Base-by-base conservation (phyloP, 176 grass and related monocot genomes). In the Musa beccarii region DNA sequence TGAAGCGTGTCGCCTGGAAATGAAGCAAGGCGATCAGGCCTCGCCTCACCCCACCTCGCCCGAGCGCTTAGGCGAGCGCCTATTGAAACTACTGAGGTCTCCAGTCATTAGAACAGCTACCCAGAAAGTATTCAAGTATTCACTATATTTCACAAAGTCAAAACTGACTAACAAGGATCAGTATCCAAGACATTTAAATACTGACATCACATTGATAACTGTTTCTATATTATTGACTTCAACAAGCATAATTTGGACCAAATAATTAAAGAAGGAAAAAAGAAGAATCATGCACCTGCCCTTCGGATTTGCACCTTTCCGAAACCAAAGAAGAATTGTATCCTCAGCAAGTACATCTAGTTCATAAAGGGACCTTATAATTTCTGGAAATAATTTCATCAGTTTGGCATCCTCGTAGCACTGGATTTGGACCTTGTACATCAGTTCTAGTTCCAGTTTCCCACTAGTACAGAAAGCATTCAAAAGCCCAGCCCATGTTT, bases 371-470 rank as follows among this genome's bases (percentile, higher is more conserved):
- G 90, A 88, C 75, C 93, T 97, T 72, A 97, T 59, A 68, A 97
- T 97, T 81, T 97, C 93, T 34, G 93, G 93, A 81, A 97, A 97
- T 65, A 97, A 82, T 75, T 90, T 97, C 87, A 97, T 90, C 66
- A 97, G 74, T 63, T 97, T 97, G 69, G 93, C 85, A 83, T 97
- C 93, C 78, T 97, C 93, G 26, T 97, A 97, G 50, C 90, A 89
- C 57, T 90, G 93, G 73, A 91, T 89, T 79, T 97, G 93, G 68
- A 97, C 87, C 34, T 97, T 92, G 85, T 97, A 93, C 77, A 93
- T 90, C 49, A 97, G 83, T 71, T 97, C 93, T 17, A 97, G 69
- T 84, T 97, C 93, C 54, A 97, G 79, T 65, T 72, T 92, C 54
- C 93, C 93, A 85, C 71, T 89, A 20, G 87, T 89, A 78, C 93